These are phyloP conservation scores for Penicillium verrucosum DNA, from an alignment of 2,329 filamentous ascomycete species.

Conservation along the genomic window DNA sequence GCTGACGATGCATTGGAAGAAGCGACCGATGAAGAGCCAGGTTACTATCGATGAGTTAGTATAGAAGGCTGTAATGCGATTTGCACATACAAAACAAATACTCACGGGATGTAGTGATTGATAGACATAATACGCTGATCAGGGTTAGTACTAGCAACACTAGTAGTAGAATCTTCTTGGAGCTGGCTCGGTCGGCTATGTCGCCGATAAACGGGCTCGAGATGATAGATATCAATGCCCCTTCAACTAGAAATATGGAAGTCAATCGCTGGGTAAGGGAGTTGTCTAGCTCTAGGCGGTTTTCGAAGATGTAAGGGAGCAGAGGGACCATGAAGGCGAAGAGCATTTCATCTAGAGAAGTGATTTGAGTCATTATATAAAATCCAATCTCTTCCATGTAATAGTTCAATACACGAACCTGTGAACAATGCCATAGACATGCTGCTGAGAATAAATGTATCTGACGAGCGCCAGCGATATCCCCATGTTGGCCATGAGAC, in stretches of 20 bases:
- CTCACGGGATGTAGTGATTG: slow-evolving; percentile 7
- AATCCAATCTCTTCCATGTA: not conserved
- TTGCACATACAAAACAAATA: not conserved
- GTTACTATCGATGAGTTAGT: not conserved
- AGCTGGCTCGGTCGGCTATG: slow-evolving; percentile 13
- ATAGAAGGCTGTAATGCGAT: not conserved
- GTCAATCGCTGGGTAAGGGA: slow-evolving; percentile 14
- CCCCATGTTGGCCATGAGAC: not conserved
- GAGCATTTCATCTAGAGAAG: slow-evolving; percentile 16
- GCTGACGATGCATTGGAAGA: slow-evolving; percentile 14
- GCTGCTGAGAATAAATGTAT: slow-evolving; percentile 16
- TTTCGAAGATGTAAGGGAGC: slow-evolving; percentile 18
- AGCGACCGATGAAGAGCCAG: slow-evolving; percentile 13
- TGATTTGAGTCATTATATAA: not conserved
- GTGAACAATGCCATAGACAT: slow-evolving; percentile 21
- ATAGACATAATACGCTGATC: slow-evolving; percentile 11
- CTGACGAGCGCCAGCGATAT: slow-evolving; percentile 19
- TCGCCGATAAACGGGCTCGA: slow-evolving; percentile 19
- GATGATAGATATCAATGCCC: slow-evolving; percentile 17
- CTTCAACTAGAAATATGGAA: slow-evolving; percentile 20
- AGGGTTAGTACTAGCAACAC: slow-evolving; percentile 6
- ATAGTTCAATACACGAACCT: slow-evolving; percentile 1
- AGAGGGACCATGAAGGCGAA: slow-evolving; percentile 23
- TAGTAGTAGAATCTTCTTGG: slow-evolving; percentile 14
- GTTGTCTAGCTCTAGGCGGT: slow-evolving; percentile 14